Evolutionary conservation across 768 basidiomycete genomes (phyloP), one percentile per base, ranked within the genome.

Genomic region (Termitomyces sp.): DNA sequence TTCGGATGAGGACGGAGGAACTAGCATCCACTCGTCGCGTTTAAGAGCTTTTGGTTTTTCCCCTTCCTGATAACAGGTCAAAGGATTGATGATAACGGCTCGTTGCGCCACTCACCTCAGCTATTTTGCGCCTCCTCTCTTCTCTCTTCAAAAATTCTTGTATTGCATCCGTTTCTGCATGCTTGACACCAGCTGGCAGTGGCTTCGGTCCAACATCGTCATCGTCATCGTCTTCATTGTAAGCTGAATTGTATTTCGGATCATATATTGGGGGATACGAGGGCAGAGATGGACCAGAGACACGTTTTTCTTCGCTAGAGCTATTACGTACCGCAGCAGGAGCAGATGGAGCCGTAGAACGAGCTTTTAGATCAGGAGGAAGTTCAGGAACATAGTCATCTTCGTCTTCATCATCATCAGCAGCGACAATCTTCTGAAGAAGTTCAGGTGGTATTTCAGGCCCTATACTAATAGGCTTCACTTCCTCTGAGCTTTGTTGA

Each of bases 11-110:
- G 87, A 84, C 0, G 97, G 96, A 1, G 96, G 96, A 1, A 89
- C 88, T 42, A 98, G 79, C 97, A 99, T 99, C 97, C 97, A 99
- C 68, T 95, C 94, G 18, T 98, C 92, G 40, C 97, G 84, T 68
- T 92, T 75, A 36, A 84, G 73, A 36, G 81, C 79, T 68, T 93
- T 94, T 11, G 90, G 90, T 62, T 88, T 86, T 11, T 77, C 72
- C 1, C 86, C 88, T 75, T 90, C 93, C 83, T 89, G 62, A 43
- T 48, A 18, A 18, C 25, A 49, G 12, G 36, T 27, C 23, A 59
- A n/a, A 49, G 23, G 52, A 47, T 20, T 25, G 18, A 40, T 6
- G 20, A 29, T 20, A 12, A 35, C 32, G 4, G 23, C 12, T 49
- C 12, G 18, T 22, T 40, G 35, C 52, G 7, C 22, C 25, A 66